A percentile compares a stretch with the other conserved stretches of the same genome.
Evolutionary conservation across 345 rosid species (phyloP).

Genomic region (Citrus inodora): DNA sequence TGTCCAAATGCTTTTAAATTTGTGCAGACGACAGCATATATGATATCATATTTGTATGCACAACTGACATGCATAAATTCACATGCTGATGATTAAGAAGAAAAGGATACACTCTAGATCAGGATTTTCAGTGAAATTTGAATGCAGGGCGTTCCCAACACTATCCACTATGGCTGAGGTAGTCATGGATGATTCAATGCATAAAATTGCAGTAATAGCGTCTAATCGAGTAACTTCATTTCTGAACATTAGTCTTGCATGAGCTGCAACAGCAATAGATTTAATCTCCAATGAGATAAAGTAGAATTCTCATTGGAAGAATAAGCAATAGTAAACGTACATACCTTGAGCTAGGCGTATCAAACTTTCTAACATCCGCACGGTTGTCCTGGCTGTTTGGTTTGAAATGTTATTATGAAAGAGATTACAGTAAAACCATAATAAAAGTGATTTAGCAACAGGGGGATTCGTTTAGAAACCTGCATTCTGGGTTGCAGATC

Average conservation of each 20-base stretch:
- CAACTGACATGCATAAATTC: neutral
- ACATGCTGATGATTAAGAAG: neutral
- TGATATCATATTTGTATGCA: neutral
- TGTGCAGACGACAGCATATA: neutral
- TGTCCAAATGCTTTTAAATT: neutral
- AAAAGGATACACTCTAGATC: slow-evolving; percentile 89
- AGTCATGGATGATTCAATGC: slow-evolving; percentile 96
- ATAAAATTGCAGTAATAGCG: slow-evolving; percentile 88
- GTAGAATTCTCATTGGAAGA: neutral
- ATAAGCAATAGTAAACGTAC: neutral
- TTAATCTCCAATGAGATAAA: neutral
- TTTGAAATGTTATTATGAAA: slow-evolving; percentile 9
- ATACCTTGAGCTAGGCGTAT: slow-evolving; percentile 94
- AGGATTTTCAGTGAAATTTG: slow-evolving; percentile 81
- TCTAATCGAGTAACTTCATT: slow-evolving; percentile 75
- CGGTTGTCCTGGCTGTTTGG: slow-evolving; percentile 85
- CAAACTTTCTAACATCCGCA: slow-evolving; percentile 96
- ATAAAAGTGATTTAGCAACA: slow-evolving; percentile 1
- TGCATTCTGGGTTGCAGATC: slow-evolving; percentile 89
- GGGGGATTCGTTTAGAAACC: slow-evolving; percentile 35
- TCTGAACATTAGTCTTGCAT: slow-evolving; percentile 97
- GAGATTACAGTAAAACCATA: neutral
- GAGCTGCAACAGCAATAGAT: slow-evolving; percentile 48
- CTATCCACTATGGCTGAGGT: slow-evolving; percentile 86
- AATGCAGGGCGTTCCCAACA: slow-evolving; percentile 84